phyloP scores from a whole-genome alignment of 2,329 filamentous ascomycete genomes.

The Penicillium sp. region DNA sequence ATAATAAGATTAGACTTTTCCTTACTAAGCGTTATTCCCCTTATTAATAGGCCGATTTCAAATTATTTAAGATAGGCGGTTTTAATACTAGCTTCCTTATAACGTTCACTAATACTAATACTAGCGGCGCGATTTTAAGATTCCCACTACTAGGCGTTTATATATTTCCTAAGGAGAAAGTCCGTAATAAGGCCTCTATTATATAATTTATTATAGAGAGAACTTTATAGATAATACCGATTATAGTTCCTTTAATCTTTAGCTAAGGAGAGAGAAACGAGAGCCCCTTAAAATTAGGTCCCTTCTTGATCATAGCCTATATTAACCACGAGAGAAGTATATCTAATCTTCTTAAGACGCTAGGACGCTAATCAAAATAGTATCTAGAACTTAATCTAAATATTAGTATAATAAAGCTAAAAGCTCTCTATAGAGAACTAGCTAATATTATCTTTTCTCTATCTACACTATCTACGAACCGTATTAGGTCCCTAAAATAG shows the following conservation, averaged over 20 bases:
- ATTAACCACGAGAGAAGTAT: slow-evolving; percentile 16
- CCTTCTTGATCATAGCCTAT: slow-evolving; percentile 41
- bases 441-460: slow-evolving; percentile 45
- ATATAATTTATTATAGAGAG: slow-evolving; percentile 17
- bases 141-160: slow-evolving; percentile 18
- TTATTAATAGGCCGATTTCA: background rate
- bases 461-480: slow-evolving; percentile 31
- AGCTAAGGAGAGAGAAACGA: slow-evolving; percentile 17
- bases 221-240: slow-evolving; percentile 9
- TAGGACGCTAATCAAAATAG: slow-evolving; percentile 8
- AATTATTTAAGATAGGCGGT: background rate
- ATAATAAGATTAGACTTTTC: slow-evolving; percentile 4
- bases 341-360: slow-evolving; percentile 17
- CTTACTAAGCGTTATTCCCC: background rate
- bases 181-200: slow-evolving; percentile 26
- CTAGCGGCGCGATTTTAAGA: slow-evolving; percentile 17
- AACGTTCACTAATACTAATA: slow-evolving; percentile 15
- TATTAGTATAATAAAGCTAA: slow-evolving; percentile 5
- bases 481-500: slow-evolving; percentile 44
- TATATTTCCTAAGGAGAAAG: slow-evolving; percentile 35
- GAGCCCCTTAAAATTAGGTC: slow-evolving; percentile 24
- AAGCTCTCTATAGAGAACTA: slow-evolving; percentile 39
- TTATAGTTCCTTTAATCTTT: slow-evolving; percentile 19
- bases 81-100: slow-evolving; percentile 24
- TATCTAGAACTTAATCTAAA: slow-evolving; percentile 15